Base-by-base conservation (phyloP, 2,329 filamentous ascomycete genomes). In the Simplicillium sp. region DNA sequence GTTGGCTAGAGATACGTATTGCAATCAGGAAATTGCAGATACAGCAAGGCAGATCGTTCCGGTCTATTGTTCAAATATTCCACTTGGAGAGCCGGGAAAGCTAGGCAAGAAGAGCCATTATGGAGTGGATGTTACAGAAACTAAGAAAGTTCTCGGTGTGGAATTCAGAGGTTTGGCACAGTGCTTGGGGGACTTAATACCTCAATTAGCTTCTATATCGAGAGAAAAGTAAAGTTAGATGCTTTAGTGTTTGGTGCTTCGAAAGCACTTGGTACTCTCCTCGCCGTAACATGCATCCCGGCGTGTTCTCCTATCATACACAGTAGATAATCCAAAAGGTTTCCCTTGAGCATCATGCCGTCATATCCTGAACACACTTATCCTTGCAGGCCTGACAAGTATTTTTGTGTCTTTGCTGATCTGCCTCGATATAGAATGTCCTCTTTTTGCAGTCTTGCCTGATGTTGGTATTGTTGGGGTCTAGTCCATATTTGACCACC, bases 121-220 rank as follows among this genome's bases (percentile, higher is more conserved):
- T 51, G 59, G 60, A 34, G 64, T 71, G 39, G 67, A 77, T 53
- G 75, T 73, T 44, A 65, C 60, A 42, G 61, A 66, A 43, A 65
- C 67, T 2, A 63, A 66, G 41, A 62, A 70, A 35, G 55, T 75
- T 2, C 51, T 80, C 32, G 71, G 71, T 3, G 51, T 76, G 32
- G 61, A 70, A 47, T 78, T 68, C 56, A 67, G 57, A 46, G 55
- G 53, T 0, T 53, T 79, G 20, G 67, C 74, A 42, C 59, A 75
- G 41, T 65, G 59, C 28, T 66, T 78, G 33, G 59, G 63, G 8
- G 74, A 77, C 48, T 62, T 70, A 4, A 63, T 77, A 38, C 55
- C 56, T 20, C 57, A 59, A 6, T 25, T 25, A 6, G 20, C 20
- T 25, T 25, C 20, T 25, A 5, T 25, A 6, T 6, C 20, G 5